Conservation (phyloP, 129 eudicot genomes). For the Flaveria robusta region DNA sequence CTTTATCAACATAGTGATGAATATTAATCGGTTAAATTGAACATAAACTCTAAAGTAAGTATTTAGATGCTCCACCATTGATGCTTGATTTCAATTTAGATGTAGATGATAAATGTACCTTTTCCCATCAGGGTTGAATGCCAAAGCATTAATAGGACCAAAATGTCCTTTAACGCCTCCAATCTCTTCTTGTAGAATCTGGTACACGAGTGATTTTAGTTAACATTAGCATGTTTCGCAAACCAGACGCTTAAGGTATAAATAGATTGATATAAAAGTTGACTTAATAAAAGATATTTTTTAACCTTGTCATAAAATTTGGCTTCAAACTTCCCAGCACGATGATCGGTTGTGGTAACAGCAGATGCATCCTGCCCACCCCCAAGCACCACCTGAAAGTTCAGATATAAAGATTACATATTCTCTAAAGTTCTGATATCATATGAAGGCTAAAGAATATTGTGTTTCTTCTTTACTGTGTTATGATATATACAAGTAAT, state of each 20-base stretch:
- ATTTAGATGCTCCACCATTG: too few relatives aligned
- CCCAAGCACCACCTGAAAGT: slow-evolving; percentile 86
- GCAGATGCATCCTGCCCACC: slow-evolving; percentile 97
- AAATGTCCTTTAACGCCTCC: slow-evolving; percentile 96
- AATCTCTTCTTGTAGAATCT: slow-evolving; percentile 82
- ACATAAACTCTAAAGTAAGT: not conserved
- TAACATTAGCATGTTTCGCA: not conserved
- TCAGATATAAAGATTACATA: not conserved
- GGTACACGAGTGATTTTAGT: slow-evolving; percentile 10
- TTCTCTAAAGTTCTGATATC: not conserved
- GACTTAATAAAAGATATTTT: not conserved
- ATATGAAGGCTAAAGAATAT: too few relatives aligned
- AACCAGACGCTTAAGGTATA: not conserved
- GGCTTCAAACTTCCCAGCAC: slow-evolving; percentile 99
- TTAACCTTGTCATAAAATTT: slow-evolving; percentile 92
- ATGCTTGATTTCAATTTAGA: not conserved
- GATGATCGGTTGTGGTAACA: slow-evolving; percentile 95
- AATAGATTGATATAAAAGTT: not conserved
- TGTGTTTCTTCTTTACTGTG: too few relatives aligned
- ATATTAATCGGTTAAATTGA: not conserved
- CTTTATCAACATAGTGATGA: not conserved
- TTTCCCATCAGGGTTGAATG: slow-evolving; percentile 94
- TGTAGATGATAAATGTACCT: slow-evolving; percentile 46
- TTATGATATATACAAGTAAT: too few relatives aligned
- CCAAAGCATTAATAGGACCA: slow-evolving; percentile 95